Evolutionary conservation across 257 asterid genomes (phyloP).

Genomic region (Cynanchum wilfordii): DNA sequence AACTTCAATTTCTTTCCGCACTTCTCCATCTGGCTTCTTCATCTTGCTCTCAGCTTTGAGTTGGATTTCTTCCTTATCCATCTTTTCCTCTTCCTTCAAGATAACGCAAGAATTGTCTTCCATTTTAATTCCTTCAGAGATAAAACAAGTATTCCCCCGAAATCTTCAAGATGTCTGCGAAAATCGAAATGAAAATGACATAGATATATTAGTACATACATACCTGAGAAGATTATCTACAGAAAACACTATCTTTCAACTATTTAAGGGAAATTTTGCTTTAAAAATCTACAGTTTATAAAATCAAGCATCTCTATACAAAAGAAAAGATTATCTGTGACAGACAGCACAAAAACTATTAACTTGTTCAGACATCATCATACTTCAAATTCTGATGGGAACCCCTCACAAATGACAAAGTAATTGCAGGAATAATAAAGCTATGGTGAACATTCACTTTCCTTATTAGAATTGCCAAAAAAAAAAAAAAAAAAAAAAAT

Average conservation of each 20-base stretch:
- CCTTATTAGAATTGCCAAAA: background rate
- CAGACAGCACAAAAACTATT: no score
- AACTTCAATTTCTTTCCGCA: constrained; percentile 34
- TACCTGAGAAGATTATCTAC: no score
- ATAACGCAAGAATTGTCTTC: constrained; percentile 28
- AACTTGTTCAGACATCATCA: no score
- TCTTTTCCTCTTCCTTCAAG: constrained; percentile 23
- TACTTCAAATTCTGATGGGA: no score
- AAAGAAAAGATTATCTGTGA: no score
- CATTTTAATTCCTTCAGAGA: constrained; percentile 16
- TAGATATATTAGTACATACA: background rate
- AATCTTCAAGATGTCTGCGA: background rate
- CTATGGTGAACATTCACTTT: background rate
- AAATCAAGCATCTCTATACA: no score
- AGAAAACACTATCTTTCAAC: no score
- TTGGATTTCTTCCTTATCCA: constrained; percentile 49
- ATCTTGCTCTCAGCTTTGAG: constrained; percentile 36
- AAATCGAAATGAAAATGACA: background rate
- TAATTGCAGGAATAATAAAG: no score
- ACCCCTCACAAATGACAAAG: no score
- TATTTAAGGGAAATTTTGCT: no score
- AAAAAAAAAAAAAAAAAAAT: no score
- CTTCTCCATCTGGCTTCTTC: constrained; percentile 37
- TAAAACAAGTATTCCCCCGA: background rate
- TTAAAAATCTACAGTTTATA: no score